Evolutionary conservation across 2,329 filamentous ascomycete genomes (phyloP), one percentile per base, ranked within the genome.

Genomic region (Sphaerulina populicola): DNA sequence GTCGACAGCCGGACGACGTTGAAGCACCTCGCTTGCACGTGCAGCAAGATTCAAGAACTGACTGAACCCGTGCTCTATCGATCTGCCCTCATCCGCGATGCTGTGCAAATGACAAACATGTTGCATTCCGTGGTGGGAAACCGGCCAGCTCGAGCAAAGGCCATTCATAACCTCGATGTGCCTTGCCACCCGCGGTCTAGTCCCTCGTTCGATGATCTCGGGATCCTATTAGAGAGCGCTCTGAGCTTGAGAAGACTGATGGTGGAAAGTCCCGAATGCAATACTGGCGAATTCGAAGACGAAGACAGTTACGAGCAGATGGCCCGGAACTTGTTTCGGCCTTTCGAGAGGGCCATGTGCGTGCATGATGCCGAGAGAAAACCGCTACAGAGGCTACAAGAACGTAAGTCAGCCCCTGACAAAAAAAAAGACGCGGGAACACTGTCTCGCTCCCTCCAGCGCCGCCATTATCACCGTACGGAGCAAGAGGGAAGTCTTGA

Each of bases 201-300:
- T 11, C 54, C 55, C 41, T 49, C 50, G 15, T 58, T 54, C n/a
- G 44, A 39, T 2, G 48, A 47, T 15, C 8, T 58, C 21, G 46
- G 39, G 3, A 21, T 37, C 10, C n/a, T 59, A 8, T 37, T 60
- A 1, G 23, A 21, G 11, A 40, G 14, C 11, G 53, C 57, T 6
- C 14, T 8, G 5, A 56, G 57, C 31, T 7, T 60, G 31, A 49
- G 51, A 38, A 35, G 53, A n/a, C 35, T 60, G n/a, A 54, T 54
- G 36, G 40, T 60, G 8, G 58, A 62, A 39, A 60, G 55, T 39
- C 59, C 59, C 3, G 35, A 56, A 27, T 59, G 57, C 47, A 59
- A 57, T 21, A 52, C 43, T 4, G 51, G 44, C 23, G 43, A 58
- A 6, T 62, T 62, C 41, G 59, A 62, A 36, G 49, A 49, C 7